Percentiles rank a stretch among this genome's conserved stretches.
These are phyloP conservation scores for Boletus rubescentipes DNA, from an alignment of 768 basidiomycete species.

Conservation along the genomic window DNA sequence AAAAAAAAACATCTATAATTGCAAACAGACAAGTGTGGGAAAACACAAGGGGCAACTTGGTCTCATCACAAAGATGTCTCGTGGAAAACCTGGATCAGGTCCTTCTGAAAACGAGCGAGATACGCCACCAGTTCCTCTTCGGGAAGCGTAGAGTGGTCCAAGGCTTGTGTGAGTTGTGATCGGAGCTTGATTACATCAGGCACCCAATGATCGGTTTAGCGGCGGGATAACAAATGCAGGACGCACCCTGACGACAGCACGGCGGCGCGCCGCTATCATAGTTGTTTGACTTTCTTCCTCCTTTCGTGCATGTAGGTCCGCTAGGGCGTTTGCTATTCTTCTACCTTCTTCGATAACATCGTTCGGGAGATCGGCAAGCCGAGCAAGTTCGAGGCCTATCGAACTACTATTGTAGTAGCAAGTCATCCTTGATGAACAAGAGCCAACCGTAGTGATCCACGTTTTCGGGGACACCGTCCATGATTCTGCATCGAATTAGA, in stretches of 20 bases:
- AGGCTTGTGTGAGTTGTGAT: constrained; percentile 71
- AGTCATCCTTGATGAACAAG: neutral
- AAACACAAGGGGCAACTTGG: neutral
- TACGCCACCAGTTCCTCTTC: constrained; percentile 67
- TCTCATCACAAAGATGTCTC: constrained; percentile 20
- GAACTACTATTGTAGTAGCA: neutral
- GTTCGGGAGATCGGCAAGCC: constrained; percentile 79
- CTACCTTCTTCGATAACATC: constrained; percentile 65
- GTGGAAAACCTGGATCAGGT: constrained; percentile 54
- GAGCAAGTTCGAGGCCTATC: constrained; percentile 86
- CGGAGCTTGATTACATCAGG: constrained; percentile 49
- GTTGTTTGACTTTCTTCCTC: constrained; percentile 63
- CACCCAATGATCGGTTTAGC: neutral
- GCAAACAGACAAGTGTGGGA: constrained; percentile 1
- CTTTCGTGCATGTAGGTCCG: constrained; percentile 53
- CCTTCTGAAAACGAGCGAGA: constrained; percentile 66
- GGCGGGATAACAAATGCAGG: neutral
- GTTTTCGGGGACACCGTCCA: constrained; percentile 66
- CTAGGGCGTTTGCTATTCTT: constrained; percentile 58
- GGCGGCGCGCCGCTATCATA: constrained; percentile 59
- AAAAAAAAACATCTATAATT: neutral
- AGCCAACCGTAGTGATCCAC: constrained; percentile 69
- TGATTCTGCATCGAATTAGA: constrained; percentile 47
- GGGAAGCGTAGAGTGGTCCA: constrained; percentile 71
- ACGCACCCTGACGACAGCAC: constrained; percentile 64